A percentile compares a stretch with the other conserved stretches of the same genome.
Conservation (phyloP, 352 stramenopile genomes). For the Globisporangium spinosum region DNA sequence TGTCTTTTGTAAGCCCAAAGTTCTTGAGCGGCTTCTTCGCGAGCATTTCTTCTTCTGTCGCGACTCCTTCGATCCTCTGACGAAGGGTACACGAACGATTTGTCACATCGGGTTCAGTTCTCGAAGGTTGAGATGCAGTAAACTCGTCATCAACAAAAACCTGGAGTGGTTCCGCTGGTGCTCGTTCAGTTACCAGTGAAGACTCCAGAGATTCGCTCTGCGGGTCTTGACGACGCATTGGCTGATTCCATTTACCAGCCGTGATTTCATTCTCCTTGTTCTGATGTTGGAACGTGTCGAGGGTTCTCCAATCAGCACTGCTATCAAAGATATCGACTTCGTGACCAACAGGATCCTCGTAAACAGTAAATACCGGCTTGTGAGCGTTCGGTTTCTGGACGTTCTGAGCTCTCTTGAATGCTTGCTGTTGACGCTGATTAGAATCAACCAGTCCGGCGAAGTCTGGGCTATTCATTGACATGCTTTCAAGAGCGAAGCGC, state of each 20-base stretch:
- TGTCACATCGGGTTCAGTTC: conserved; percentile 30
- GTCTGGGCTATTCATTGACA: conserved; percentile 45
- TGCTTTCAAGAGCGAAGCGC: conserved; percentile 56
- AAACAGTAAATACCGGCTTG: conserved; percentile 85
- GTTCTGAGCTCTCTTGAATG: conserved; percentile 46
- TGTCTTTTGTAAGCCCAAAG: conserved; percentile 23
- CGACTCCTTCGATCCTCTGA: conserved; percentile 61
- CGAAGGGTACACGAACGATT: conserved; percentile 62
- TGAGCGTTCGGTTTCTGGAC: conserved; percentile 59
- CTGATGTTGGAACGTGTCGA: conserved; percentile 60
- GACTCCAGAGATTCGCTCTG: neutral
- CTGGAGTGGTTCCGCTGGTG: conserved; percentile 31
- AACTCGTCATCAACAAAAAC: conserved; percentile 82
- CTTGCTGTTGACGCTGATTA: conserved; percentile 64
- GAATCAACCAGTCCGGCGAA: conserved; percentile 53
- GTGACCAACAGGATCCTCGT: conserved; percentile 56
- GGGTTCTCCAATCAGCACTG: conserved; percentile 64
- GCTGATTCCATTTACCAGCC: conserved; percentile 48
- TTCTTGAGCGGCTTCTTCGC: conserved; percentile 77
- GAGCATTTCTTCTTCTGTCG: conserved; percentile 77
- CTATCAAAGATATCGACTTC: conserved; percentile 57
- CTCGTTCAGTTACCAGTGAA: neutral
- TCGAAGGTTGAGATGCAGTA: conserved; percentile 15
- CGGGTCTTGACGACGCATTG: neutral
- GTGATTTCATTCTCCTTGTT: conserved; percentile 78